Base-by-base conservation (phyloP, 495 filamentous ascomycete species). In the Aspergillus leporis region DNA sequence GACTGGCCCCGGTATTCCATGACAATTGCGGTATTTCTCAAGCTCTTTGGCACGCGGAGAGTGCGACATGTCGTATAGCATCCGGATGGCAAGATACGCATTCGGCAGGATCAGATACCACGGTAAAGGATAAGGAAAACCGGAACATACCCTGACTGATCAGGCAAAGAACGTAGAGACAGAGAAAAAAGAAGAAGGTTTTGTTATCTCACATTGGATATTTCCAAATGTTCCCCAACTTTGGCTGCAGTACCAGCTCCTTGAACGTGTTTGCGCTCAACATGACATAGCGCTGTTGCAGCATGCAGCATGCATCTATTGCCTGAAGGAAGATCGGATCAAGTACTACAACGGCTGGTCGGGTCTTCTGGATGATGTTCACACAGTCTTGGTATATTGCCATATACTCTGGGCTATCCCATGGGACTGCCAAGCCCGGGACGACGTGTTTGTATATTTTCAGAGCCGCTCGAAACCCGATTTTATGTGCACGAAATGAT, bases 271-370 rank as follows among this genome's bases (percentile, higher is more conserved):
- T 79, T 1, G 78, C 75, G 19, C 72, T 67, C 21, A 82, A 55
- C 8, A 75, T 53, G 18, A 61, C 52, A 58, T 59, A 56, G 12
- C 60, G 63, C 22, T 60, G 58, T 8, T 47, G 28, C 51, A 74
- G 49, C 5, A 61, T 58, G 0, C 72, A 65, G 40, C 75, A 74
- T 3, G 73, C 78, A 50, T 79, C 78, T 10, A 78, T 49, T 0
- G 67, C 78, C n/a, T 73, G 74, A 1, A 61, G 61, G 14, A 81
- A 70, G 2, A 72, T 61, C 4, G 76, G 70, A 49, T 80, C 75
- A 50, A 77, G 68, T 9, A 73, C 74, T 14, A 75, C 61, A 18
- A 79, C 41, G 43, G 66, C 53, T 0, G 79, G 74, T n/a, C 68
- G 57, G 2, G 78, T 51, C 0, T 68, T 47, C 8, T 64, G 47